Evolutionary conservation across 768 basidiomycete species (phyloP), one percentile per base, ranked within the genome.

Genomic region (Agrocybe pediades): DNA sequence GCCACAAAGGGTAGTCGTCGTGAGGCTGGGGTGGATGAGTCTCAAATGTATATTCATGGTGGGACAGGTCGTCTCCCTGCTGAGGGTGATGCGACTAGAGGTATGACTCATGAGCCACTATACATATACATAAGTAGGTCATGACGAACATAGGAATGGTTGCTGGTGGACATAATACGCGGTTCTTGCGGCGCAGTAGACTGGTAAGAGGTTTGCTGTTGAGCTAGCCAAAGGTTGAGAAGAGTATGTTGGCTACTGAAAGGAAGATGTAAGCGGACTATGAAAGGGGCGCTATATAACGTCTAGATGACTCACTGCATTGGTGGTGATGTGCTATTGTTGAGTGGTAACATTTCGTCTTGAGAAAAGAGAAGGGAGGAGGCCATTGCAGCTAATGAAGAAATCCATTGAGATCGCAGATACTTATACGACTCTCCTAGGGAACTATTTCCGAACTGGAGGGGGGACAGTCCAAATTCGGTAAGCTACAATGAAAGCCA

Each of bases 341-440:
- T 55, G 56, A 52, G 58, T 54, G 58, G 29, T 20, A 58, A 61
- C 45, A 62, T 54, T 33, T 47, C 56, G 52, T 65, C 62, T 55
- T 56, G 61, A 21, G 61, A 57, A 46, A 63, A 63, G 54, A 62
- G 61, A 19, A 62, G 46, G 45, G 60, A 60, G 48, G 51, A 27
- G 48, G 52, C 53, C 63, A 62, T 65, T 46, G 54, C 24, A 6
- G 46, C 41, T 40, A 41, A 53, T 56, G 43, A 56, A 26, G 53
- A 45, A 21, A 51, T 55, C 53, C 61, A 49, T 53, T 51, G 61
- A 57, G 33, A 46, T 45, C 41, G 25, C 47, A 20, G 52, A 59
- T 65, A 65, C 64, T 67, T 67, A 67, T 67, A 65, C 61, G 55
- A 55, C 27, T 56, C 23, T 67, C 63, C 45, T 61, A 62, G 66